A percentile compares a stretch with the other conserved stretches of the same genome.
Conservation (phyloP, 306 rosid species). For the Notholithocarpus densiflorus region DNA sequence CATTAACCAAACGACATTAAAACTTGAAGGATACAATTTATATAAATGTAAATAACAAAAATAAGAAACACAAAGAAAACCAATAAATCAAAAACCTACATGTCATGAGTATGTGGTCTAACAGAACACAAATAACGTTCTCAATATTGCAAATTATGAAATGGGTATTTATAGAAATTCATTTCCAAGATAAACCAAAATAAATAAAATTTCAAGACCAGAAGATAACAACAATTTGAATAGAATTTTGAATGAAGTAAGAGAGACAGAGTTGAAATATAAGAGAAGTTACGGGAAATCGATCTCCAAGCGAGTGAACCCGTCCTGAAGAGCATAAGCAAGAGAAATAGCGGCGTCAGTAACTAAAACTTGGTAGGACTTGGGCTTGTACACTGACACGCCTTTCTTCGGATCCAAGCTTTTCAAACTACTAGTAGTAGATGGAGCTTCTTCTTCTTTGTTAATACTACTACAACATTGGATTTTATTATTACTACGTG, state of each 20-base stretch:
- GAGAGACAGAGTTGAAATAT: background rate
- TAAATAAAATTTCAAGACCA: too few species aligned
- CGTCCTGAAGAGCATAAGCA: constrained; percentile 66
- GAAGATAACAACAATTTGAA: background rate
- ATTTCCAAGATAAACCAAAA: too few species aligned
- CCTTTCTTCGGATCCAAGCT: constrained; percentile 55
- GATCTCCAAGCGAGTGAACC: constrained; percentile 74
- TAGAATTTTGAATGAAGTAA: background rate
- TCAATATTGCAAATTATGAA: too few species aligned
- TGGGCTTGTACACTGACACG: constrained; percentile 78
- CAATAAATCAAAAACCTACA: too few species aligned
- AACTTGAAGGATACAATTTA: too few species aligned
- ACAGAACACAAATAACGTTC: too few species aligned
- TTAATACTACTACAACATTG: constrained; percentile 30
- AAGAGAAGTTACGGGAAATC: constrained; percentile 73
- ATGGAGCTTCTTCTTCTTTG: constrained; percentile 34
- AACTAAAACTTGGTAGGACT: constrained; percentile 75
- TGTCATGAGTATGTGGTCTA: too few species aligned
- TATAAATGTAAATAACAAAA: too few species aligned
- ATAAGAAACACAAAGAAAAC: background rate
- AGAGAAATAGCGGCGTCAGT: constrained; percentile 81
- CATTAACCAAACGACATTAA: too few species aligned
- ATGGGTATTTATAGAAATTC: too few species aligned
- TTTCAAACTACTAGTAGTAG: background rate
- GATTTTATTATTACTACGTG: constrained; percentile 31